phyloP scores from a whole-genome alignment of 768 basidiomycete genomes.

The Ephemerocybe angulata region DNA sequence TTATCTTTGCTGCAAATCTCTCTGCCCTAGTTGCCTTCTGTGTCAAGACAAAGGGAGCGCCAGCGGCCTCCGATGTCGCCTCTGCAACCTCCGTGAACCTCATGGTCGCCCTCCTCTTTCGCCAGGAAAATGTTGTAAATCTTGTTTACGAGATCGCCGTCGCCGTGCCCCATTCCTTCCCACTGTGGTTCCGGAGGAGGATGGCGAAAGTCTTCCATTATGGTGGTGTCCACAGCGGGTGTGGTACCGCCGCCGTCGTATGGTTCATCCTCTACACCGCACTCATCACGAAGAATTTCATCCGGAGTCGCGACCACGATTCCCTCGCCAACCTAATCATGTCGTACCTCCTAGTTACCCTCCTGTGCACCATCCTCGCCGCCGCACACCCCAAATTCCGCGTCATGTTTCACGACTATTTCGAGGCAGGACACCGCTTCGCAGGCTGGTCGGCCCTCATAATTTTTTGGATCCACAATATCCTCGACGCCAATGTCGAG shows the following conservation, averaged over 20 bases:
- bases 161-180: constrained; percentile 33
- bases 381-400: constrained; percentile 49
- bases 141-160: constrained; percentile 45
- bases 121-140: constrained; percentile 54
- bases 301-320: constrained; percentile 20
- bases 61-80: constrained; percentile 34
- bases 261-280: constrained; percentile 50
- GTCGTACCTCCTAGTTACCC: constrained; percentile 41
- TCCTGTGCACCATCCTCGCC: constrained; percentile 44
- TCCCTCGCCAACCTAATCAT: constrained; percentile 32
- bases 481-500: constrained; percentile 31
- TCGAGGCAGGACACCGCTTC: constrained; percentile 54
- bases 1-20: constrained; percentile 51
- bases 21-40: constrained; percentile 41
- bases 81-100: constrained; percentile 41
- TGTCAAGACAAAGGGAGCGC: constrained; percentile 30
- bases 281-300: constrained; percentile 36
- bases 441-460: constrained; percentile 50
- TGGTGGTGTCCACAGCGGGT: constrained; percentile 54
- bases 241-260: constrained; percentile 47
- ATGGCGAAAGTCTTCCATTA: constrained; percentile 52
- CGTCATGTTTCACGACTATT: constrained; percentile 45
- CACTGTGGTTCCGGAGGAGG: constrained; percentile 39
- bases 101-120: constrained; percentile 38
- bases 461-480: constrained; percentile 46